Evolutionary conservation across 2,329 filamentous ascomycete species (phyloP).

Genomic region (Zymoseptoria tritici): DNA sequence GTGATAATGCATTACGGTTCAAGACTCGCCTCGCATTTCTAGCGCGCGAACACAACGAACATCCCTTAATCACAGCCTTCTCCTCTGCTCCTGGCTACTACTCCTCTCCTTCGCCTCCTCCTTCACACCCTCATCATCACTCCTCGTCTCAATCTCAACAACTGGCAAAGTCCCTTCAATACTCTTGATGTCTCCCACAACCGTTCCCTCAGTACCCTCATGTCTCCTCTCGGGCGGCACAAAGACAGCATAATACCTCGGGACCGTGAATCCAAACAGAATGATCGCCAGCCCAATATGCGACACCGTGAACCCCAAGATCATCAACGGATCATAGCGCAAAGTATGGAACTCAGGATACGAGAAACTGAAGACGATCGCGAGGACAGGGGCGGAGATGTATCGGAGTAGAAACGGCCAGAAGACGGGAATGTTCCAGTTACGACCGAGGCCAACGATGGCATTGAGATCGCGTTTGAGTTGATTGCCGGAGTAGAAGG

Average conservation of each 20-base stretch:
- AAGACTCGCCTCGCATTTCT: no score
- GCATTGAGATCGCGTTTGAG: conserved; percentile 49
- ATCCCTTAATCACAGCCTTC: not conserved
- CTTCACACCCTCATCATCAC: not conserved
- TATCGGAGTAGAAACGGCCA: conserved; percentile 47
- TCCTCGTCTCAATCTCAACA: not conserved
- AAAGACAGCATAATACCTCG: conserved; percentile 48
- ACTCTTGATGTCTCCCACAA: not conserved
- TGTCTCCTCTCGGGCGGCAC: conserved; percentile 41
- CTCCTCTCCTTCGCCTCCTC: not conserved
- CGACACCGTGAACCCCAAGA: conserved; percentile 44
- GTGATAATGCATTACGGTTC: not conserved
- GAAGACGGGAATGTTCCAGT: conserved; percentile 50
- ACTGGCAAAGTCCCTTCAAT: not conserved
- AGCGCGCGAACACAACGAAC: no score
- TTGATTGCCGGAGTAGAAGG: conserved; percentile 54
- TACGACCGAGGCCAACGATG: conserved; percentile 47
- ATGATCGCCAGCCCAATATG: conserved; percentile 44
- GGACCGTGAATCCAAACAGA: conserved; percentile 43
- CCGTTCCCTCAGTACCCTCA: conserved; percentile 33
- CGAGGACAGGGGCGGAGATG: conserved; percentile 43
- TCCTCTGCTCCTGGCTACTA: not conserved
- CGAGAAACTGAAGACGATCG: conserved; percentile 47
- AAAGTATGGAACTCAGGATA: conserved; percentile 45
- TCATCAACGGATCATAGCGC: conserved; percentile 45